phyloP scores from a whole-genome alignment of 805 yeast genomes.

The Yarrowia sp. region DNA sequence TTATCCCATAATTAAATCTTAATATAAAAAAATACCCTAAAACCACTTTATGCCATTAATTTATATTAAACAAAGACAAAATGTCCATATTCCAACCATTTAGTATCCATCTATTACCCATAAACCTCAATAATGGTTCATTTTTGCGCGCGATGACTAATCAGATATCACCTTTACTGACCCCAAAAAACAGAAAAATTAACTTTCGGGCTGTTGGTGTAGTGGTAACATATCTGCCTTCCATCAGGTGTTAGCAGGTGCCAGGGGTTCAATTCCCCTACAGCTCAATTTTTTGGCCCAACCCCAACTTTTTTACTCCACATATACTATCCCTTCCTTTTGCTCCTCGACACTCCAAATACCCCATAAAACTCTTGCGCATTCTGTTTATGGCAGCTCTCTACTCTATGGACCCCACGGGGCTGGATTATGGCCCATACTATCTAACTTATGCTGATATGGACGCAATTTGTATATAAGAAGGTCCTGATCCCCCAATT shows the following conservation, averaged over 20 bases:
- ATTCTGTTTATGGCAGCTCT: neutral
- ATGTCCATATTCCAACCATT: too few relatives aligned
- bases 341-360: too few relatives aligned
- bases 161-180: neutral
- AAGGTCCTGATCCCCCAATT: neutral
- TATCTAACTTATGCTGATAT: too few relatives aligned
- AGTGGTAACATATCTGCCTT: conserved; percentile 5
- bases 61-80: too few relatives aligned
- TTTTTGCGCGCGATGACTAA: neutral
- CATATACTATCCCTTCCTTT: too few relatives aligned
- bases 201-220: neutral
- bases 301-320: neutral
- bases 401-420: neutral
- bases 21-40: too few relatives aligned
- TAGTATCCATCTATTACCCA: too few relatives aligned
- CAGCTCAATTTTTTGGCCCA: neutral
- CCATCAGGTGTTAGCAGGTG: neutral
- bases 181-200: neutral
- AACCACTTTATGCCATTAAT: too few relatives aligned
- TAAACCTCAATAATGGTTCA: too few relatives aligned
- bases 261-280: conserved; percentile 7
- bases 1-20: too few relatives aligned
- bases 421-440: neutral
- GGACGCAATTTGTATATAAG: neutral
- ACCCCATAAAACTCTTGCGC: neutral